Conservation (phyloP, 2,329 filamentous ascomycete genomes). For the Penicillium sp. region DNA sequence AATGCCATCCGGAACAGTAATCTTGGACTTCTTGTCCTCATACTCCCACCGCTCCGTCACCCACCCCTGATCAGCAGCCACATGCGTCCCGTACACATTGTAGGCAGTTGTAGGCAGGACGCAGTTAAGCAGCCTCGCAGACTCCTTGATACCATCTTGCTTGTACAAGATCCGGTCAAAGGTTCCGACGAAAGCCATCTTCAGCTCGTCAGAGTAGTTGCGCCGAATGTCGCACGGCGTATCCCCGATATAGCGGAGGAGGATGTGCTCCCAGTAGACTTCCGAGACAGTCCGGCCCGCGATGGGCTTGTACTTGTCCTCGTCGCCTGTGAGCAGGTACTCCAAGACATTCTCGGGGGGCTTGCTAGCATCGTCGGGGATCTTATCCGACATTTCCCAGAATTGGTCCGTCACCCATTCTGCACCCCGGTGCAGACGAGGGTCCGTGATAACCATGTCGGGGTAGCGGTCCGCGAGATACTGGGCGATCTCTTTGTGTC, state of each 20-base stretch:
- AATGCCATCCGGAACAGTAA: conserved; percentile 16
- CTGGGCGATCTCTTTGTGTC: neutral
- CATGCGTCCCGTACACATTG: conserved; percentile 12
- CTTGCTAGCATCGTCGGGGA: conserved; percentile 11
- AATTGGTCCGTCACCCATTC: conserved; percentile 15
- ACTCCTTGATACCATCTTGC: conserved; percentile 14
- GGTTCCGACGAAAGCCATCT: conserved; percentile 13
- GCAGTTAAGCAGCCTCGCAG: conserved; percentile 14
- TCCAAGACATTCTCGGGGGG: conserved; percentile 6
- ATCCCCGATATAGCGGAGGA: conserved; percentile 20
- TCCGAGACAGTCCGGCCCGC: conserved; percentile 9
- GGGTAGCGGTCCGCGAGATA: neutral
- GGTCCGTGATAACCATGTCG: neutral
- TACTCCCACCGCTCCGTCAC: conserved; percentile 20
- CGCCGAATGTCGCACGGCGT: conserved; percentile 14
- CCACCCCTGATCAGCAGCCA: conserved; percentile 8
- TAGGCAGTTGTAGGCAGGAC: conserved; percentile 16
- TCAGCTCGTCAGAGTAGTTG: conserved; percentile 14
- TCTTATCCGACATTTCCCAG: conserved; percentile 1
- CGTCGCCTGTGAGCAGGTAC: neutral
- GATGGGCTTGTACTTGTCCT: neutral
- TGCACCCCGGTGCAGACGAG: neutral
- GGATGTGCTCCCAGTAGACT: conserved; percentile 21
- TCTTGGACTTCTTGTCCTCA: neutral
- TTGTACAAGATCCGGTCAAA: conserved; percentile 12